These are phyloP conservation scores for Priceomyces castillae DNA, from an alignment of 805 yeast species.

Conservation along the genomic window DNA sequence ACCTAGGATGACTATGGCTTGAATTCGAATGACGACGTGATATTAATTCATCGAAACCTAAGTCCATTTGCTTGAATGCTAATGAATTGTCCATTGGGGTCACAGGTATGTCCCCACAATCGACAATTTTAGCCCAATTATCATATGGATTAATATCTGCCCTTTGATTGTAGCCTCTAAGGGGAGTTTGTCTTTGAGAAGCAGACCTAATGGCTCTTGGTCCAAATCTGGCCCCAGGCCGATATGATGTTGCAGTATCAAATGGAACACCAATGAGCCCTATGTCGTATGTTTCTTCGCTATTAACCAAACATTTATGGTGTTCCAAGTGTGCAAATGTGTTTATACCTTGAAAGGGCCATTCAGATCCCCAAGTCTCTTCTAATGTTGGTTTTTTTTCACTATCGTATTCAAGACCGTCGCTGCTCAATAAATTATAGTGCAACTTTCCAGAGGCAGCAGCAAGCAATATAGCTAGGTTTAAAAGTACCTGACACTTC, in stretches of 20 bases:
- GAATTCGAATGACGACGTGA: slow-evolving; percentile 31
- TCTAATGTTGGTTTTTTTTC: slow-evolving; percentile 39
- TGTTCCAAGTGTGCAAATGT: slow-evolving; percentile 74
- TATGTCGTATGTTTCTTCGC: slow-evolving; percentile 55
- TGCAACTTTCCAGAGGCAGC: slow-evolving; percentile 5
- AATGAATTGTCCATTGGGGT: slow-evolving; percentile 57
- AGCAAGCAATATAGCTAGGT: not conserved
- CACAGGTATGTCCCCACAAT: slow-evolving; percentile 59
- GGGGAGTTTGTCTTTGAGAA: slow-evolving; percentile 65
- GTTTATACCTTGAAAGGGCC: slow-evolving; percentile 69
- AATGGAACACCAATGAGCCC: slow-evolving; percentile 80
- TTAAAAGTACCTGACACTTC: not conserved
- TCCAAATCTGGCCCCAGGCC: slow-evolving; percentile 84
- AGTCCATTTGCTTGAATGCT: slow-evolving; percentile 53
- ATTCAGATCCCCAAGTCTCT: slow-evolving; percentile 67
- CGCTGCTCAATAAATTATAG: slow-evolving; percentile 3
- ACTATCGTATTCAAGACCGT: slow-evolving; percentile 1
- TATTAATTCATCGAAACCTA: slow-evolving; percentile 56
- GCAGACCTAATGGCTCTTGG: slow-evolving; percentile 69
- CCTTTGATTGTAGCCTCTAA: slow-evolving; percentile 68
- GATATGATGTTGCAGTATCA: slow-evolving; percentile 75
- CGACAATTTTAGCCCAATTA: slow-evolving; percentile 48
- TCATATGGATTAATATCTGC: slow-evolving; percentile 55
- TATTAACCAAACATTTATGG: slow-evolving; percentile 53
- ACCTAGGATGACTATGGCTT: slow-evolving; percentile 49